phyloP scores from a whole-genome alignment of 306 rosid genomes.

The Myrica gale region DNA sequence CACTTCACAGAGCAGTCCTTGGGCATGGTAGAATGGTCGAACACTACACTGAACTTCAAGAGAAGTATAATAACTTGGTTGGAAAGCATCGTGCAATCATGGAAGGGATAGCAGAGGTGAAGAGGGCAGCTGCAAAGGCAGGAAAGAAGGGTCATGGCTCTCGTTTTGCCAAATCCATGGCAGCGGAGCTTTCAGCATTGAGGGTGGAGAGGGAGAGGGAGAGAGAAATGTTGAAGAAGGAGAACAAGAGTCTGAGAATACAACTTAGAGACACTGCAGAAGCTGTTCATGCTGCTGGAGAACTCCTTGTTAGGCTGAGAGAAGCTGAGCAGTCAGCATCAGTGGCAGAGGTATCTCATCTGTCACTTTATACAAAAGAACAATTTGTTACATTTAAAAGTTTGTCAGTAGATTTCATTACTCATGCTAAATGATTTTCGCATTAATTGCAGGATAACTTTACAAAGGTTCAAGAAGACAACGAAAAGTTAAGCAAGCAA shows the following conservation, averaged over 20 bases:
- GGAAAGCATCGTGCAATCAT: conserved; percentile 77
- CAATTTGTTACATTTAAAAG: neutral
- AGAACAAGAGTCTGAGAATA: conserved; percentile 74
- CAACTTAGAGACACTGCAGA: conserved; percentile 97
- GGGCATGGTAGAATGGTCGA: conserved; percentile 91
- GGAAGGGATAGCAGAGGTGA: conserved; percentile 91
- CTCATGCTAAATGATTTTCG: conserved; percentile 2
- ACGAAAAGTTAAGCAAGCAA: conserved; percentile 73
- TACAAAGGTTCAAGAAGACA: conserved; percentile 57
- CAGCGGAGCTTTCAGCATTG: conserved; percentile 85
- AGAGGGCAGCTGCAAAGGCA: conserved; percentile 81
- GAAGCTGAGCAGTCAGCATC: conserved; percentile 87
- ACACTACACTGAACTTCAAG: conserved; percentile 92
- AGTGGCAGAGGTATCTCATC: conserved; percentile 63
- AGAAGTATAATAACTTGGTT: conserved; percentile 70
- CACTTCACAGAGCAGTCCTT: conserved; percentile 69
- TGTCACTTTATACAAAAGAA: neutral
- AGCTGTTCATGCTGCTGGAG: conserved; percentile 99
- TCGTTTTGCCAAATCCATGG: conserved; percentile 78
- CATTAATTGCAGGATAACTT: conserved; percentile 59
- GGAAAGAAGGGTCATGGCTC: conserved; percentile 76
- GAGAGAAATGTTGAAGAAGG: conserved; percentile 74
- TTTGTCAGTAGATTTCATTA: neutral
- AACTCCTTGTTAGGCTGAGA: conserved; percentile 86
- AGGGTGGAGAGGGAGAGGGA: conserved; percentile 91